Evolutionary conservation across 2,329 filamentous ascomycete species (phyloP).

Genomic region (Lachnellula suecica): DNA sequence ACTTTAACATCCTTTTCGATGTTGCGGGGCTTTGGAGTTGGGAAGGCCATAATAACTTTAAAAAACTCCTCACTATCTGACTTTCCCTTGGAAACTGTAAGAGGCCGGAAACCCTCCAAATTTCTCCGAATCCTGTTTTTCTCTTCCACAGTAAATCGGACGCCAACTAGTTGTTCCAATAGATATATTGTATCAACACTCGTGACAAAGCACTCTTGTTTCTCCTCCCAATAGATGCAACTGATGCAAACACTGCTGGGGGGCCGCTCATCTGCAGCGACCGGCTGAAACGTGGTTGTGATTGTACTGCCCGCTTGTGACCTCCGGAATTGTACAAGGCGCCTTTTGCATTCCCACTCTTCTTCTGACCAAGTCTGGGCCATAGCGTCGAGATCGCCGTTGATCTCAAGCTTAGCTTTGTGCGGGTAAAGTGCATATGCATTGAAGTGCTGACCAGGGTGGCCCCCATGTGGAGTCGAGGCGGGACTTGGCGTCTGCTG

Average conservation of each 20-base stretch:
- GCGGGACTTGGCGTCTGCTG: constrained; percentile 49
- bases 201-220: constrained; percentile 86
- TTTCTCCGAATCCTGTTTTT: constrained; percentile 98
- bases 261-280: constrained; percentile 75
- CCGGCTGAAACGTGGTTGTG: constrained; percentile 74
- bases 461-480: constrained; percentile 43
- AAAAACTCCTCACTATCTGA: constrained; percentile 94
- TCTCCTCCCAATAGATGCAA: constrained; percentile 96
- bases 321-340: constrained; percentile 86
- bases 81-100: constrained; percentile 92
- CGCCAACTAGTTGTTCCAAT: constrained; percentile 85
- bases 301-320: constrained; percentile 81
- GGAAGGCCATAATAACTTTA: constrained; percentile 98
- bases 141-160: constrained; percentile 91
- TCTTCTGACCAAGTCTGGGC: constrained; percentile 78
- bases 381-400: constrained; percentile 84
- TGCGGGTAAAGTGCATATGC: constrained; percentile 70
- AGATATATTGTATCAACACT: constrained; percentile 96
- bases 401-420: constrained; percentile 83
- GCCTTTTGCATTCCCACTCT: constrained; percentile 74
- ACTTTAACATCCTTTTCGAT: constrained; percentile 99
- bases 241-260: constrained; percentile 91
- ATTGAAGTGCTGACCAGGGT: constrained; percentile 26
- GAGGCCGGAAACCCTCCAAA: constrained; percentile 86
- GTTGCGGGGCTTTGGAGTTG: constrained; percentile 90